Evolutionary conservation across 2,329 filamentous ascomycete species (phyloP).

Genomic region (Monilinia aucupariae): DNA sequence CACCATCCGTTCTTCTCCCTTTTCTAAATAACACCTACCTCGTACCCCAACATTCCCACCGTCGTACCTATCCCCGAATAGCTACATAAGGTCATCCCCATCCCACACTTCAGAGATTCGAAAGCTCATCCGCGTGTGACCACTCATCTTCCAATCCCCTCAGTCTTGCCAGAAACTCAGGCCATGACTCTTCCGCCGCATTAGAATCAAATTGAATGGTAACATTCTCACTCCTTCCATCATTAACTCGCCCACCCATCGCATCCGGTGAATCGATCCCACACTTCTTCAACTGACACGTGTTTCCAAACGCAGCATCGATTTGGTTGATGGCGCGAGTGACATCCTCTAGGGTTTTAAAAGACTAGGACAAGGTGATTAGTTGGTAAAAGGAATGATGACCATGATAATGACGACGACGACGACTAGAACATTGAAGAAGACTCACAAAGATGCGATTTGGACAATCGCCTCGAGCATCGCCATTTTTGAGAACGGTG

Average conservation of each 20-base stretch:
- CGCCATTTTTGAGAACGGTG: conserved; percentile 27
- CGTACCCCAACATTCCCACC: neutral
- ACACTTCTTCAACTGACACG: conserved; percentile 26
- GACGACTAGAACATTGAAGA: neutral
- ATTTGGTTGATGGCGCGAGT: conserved; percentile 28
- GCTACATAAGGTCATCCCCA: neutral
- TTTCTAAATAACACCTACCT: neutral
- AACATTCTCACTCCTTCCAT: conserved; percentile 27
- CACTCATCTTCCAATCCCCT: conserved; percentile 26
- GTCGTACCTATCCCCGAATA: neutral
- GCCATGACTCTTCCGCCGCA: conserved; percentile 21
- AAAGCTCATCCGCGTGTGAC: conserved; percentile 18
- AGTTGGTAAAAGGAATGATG: neutral
- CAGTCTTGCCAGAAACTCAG: conserved; percentile 22
- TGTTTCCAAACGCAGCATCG: conserved; percentile 25
- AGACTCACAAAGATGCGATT: conserved; percentile 26
- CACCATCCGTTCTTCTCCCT: too few species aligned
- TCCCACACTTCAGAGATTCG: neutral
- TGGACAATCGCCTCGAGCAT: conserved; percentile 25
- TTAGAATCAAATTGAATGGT: conserved; percentile 29
- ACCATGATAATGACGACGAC: too few species aligned
- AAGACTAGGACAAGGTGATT: conserved; percentile 19
- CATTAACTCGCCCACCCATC: conserved; percentile 28
- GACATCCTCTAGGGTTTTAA: conserved; percentile 26
- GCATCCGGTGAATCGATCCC: conserved; percentile 27